Evolutionary conservation across 1,284 basidiomycete genomes (phyloP).

Genomic region (Ceratobasidium sp.): DNA sequence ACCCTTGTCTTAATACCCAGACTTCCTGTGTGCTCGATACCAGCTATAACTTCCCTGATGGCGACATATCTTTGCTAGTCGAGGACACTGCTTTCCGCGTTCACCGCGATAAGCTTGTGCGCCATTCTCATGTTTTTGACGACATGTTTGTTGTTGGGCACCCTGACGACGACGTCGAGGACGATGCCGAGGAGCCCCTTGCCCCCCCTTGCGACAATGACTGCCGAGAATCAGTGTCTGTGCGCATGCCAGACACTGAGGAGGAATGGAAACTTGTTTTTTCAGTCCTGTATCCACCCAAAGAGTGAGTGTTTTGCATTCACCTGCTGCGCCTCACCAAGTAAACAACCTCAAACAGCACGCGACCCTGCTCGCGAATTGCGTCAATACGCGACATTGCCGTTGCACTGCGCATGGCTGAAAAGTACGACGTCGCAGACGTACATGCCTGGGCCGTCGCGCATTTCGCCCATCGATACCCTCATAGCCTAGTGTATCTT

Average conservation of each 20-base stretch:
- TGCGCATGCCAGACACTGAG: conserved; percentile 26
- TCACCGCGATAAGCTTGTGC: conserved; percentile 23
- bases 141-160: conserved; percentile 34
- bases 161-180: conserved; percentile 3
- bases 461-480: conserved; percentile 17
- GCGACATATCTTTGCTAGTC: conserved; percentile 20
- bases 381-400: conserved; percentile 13
- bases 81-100: conserved; percentile 17
- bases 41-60: conserved; percentile 27
- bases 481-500: conserved; percentile 4
- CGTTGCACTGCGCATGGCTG: conserved; percentile 26
- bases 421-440: conserved; percentile 31
- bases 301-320: conserved; percentile 33
- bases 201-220: neutral
- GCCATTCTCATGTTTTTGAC: conserved; percentile 27
- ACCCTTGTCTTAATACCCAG: conserved; percentile 3
- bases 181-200: neutral
- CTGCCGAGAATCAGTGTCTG: neutral
- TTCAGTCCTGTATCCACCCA: conserved; percentile 16
- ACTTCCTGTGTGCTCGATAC: neutral
- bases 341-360: neutral
- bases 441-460: conserved; percentile 20
- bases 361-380: neutral
- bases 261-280: conserved; percentile 23
- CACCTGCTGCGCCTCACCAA: neutral